A percentile compares a stretch with the other conserved stretches of the same genome.
These are phyloP conservation scores for Penicillium lagena DNA, from an alignment of 495 filamentous ascomycete species.

Conservation along the genomic window DNA sequence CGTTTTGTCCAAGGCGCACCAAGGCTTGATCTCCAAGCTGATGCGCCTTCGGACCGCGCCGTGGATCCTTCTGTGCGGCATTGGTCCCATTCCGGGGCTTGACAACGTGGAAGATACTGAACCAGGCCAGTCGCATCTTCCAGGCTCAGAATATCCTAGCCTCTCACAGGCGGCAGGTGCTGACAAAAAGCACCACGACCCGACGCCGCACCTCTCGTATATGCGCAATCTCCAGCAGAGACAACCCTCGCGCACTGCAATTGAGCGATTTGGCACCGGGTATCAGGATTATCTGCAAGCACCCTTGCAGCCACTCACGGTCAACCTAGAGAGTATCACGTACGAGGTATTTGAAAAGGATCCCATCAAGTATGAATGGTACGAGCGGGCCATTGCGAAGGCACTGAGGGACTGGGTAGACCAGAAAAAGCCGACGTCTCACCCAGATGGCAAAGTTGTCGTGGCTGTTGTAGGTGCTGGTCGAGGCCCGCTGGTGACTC, in stretches of 20 bases:
- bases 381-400: slow-evolving; percentile 74
- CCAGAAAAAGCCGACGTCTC: slow-evolving; percentile 63
- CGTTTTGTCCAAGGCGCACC: slow-evolving; percentile 74
- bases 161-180: slow-evolving; percentile 53
- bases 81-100: slow-evolving; percentile 58
- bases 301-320: slow-evolving; percentile 87
- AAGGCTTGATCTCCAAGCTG: slow-evolving; percentile 69
- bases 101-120: slow-evolving; percentile 32
- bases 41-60: slow-evolving; percentile 77
- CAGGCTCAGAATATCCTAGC: slow-evolving; percentile 55
- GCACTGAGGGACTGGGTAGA: slow-evolving; percentile 77
- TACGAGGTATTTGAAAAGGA: slow-evolving; percentile 99
- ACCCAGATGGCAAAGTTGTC: slow-evolving; percentile 64
- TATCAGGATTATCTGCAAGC: slow-evolving; percentile 95
- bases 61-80: slow-evolving; percentile 74
- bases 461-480: slow-evolving; percentile 92
- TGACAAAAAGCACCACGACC: slow-evolving; percentile 47
- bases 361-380: slow-evolving; percentile 95
- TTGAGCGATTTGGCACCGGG: slow-evolving; percentile 67
- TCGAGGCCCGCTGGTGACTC: slow-evolving; percentile 81
- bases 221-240: slow-evolving; percentile 76
- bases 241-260: slow-evolving; percentile 57
- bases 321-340: slow-evolving; percentile 93
- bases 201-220: slow-evolving; percentile 69
- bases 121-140: slow-evolving; percentile 24